A percentile compares a stretch with the other conserved stretches of the same genome.
These are phyloP conservation scores for Ophiostoma ips DNA, from an alignment of 2,329 filamentous ascomycete genomes.

Conservation along the genomic window DNA sequence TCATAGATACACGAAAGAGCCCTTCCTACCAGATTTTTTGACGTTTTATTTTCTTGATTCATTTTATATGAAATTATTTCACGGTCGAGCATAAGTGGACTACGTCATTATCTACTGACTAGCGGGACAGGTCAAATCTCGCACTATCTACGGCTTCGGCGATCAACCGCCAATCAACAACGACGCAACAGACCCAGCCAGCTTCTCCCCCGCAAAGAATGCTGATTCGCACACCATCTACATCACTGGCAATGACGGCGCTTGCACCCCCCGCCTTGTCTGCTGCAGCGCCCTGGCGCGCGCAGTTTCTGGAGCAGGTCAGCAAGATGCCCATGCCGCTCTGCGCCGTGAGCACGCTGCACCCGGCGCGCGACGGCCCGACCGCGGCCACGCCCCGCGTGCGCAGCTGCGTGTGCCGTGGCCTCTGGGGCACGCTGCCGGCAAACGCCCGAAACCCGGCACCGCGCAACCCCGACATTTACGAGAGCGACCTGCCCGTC, in stretches of 20 bases:
- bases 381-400: slow-evolving; percentile 40
- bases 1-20: no score
- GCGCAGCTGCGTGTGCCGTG: slow-evolving; percentile 72
- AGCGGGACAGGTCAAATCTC: no score
- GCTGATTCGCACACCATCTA: slow-evolving; percentile 7
- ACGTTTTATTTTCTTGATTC: no score
- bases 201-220: neutral
- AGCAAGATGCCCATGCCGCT: slow-evolving; percentile 31
- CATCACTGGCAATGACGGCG: neutral
- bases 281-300: slow-evolving; percentile 37
- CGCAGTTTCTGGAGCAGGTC: slow-evolving; percentile 37
- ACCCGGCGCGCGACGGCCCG: slow-evolving; percentile 18
- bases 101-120: no score
- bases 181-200: neutral
- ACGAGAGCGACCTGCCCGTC: slow-evolving; percentile 62
- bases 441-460: slow-evolving; percentile 60
- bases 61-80: no score
- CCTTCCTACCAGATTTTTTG: no score
- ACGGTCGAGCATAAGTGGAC: no score
- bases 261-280: slow-evolving; percentile 5
- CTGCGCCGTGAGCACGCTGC: slow-evolving; percentile 39
- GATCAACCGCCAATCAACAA: neutral
- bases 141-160: no score
- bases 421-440: slow-evolving; percentile 65
- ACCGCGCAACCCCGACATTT: slow-evolving; percentile 52